Evolutionary conservation across 805 yeast genomes (phyloP), one percentile per base, ranked within the genome.

Genomic region (Starmerella vitae): DNA sequence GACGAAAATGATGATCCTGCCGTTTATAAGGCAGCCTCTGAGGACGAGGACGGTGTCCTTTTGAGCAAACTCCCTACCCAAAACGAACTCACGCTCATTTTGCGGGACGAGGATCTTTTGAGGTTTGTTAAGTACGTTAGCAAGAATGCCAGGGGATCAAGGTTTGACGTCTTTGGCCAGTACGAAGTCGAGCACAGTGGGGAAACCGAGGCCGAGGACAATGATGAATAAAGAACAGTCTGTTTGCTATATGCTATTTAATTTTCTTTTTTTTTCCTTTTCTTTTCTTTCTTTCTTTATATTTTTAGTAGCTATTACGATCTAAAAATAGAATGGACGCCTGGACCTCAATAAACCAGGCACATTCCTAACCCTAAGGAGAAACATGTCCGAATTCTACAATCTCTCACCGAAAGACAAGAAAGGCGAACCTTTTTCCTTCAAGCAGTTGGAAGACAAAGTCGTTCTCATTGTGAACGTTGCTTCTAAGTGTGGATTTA

Each of bases 51-150:
- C 37, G 73, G 85, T 8, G 88, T 86, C 3, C 66, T 88, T 36
- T 70, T 76, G 48, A 82, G 88, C 41, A 69, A 76, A 33, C 83
- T 78, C 52, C 93, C 96, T 5, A 63, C 70, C 41, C 83, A 93
- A 88, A 93, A 91, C 57, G 71, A 73, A 33, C 62, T 91, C 43
- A 71, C 73, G 20, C 58, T 91, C 41, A 81, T 84, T 64, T 66
- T 81, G 47, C 67, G 96, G 52, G 97, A 91, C 55, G 74, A 79
- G 7, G 71, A 76, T 35, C 86, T 88, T n/a, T 64, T 93, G 61
- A 80, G 86, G 58, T 91, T 91, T 59, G 76, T 91, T 50, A 91
- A 91, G 57, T 91, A 91, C 52, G 88, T 88, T 15, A 81, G 94
- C 53, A 73, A 72, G 58, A 73, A 73, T 45, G 95, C 97, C 5